These are phyloP conservation scores for Quercus variabilis DNA, from an alignment of 306 rosid genomes.

Conservation along the genomic window DNA sequence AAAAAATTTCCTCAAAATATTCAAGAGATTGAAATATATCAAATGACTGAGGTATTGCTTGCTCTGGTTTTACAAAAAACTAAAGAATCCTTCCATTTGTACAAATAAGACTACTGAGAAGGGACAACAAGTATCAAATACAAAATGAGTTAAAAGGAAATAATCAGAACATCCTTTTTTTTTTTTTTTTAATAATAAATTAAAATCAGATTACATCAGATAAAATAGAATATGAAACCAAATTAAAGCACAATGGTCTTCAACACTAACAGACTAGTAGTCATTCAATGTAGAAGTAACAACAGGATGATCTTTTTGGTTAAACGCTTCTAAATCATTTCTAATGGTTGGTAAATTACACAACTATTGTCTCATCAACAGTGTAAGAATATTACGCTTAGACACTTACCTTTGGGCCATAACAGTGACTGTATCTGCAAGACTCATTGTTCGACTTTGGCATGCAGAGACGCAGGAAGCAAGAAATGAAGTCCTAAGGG, in stretches of 20 bases:
- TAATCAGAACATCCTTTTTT: background rate
- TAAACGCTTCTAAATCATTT: background rate
- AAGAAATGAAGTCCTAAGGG: conserved; percentile 80
- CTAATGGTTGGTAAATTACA: background rate
- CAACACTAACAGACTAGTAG: background rate
- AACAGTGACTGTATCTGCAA: conserved; percentile 71
- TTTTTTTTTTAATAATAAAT: too few relatives aligned
- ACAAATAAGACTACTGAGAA: background rate
- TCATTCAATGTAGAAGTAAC: background rate
- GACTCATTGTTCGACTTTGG: conserved; percentile 82
- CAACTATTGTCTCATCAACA: background rate
- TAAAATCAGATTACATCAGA: background rate
- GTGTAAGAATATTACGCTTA: conserved; percentile 10
- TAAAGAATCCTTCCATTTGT: background rate
- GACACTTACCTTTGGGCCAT: conserved; percentile 77
- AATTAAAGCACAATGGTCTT: background rate
- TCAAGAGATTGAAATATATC: background rate
- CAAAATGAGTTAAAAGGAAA: background rate
- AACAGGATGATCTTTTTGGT: background rate
- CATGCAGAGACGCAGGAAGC: conserved; percentile 95
- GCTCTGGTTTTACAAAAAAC: too few relatives aligned
- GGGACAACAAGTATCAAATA: background rate
- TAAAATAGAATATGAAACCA: background rate
- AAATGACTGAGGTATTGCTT: background rate
- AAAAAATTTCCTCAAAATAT: background rate